Conservation (phyloP, 2,329 filamentous ascomycete genomes). For the Paraphaeosphaeria minitans region DNA sequence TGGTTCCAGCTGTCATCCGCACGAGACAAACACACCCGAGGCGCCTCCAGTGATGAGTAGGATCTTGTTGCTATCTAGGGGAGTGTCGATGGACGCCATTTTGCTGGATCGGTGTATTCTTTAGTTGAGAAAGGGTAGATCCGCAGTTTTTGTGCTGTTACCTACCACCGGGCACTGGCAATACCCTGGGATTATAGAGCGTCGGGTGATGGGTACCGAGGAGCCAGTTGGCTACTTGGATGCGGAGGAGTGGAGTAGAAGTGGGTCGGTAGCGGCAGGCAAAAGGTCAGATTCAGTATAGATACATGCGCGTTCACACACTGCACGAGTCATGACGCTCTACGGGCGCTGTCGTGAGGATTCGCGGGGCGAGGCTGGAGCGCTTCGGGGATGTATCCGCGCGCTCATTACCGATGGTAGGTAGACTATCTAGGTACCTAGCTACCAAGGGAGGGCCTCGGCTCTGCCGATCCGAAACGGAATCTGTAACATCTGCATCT, state of each 20-base stretch:
- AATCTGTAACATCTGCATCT: neutral
- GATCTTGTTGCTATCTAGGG: conserved; percentile 36
- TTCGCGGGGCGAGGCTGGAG: neutral
- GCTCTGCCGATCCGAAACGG: neutral
- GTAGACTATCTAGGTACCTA: too few relatives aligned
- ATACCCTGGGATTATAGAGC: neutral
- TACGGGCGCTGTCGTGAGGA: neutral
- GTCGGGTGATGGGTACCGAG: conserved; percentile 12
- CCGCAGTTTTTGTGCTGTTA: neutral
- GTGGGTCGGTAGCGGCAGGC: neutral
- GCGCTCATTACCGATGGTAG: too few relatives aligned
- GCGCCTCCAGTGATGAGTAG: conserved; percentile 44
- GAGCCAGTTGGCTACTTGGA: conserved; percentile 1
- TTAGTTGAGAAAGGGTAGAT: neutral
- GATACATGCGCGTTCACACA: neutral
- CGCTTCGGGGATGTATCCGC: neutral
- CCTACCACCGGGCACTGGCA: too few relatives aligned
- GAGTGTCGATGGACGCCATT: conserved; percentile 34
- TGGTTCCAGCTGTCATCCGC: neutral
- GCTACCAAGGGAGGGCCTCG: neutral
- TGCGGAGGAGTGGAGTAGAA: conserved; percentile 1
- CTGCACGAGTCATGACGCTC: neutral
- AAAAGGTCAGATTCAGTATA: neutral
- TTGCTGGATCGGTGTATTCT: neutral
- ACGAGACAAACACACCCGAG: conserved; percentile 28